Conservation (phyloP, 441 rosid genomes). For the Cnidoscolus chayamansa region DNA sequence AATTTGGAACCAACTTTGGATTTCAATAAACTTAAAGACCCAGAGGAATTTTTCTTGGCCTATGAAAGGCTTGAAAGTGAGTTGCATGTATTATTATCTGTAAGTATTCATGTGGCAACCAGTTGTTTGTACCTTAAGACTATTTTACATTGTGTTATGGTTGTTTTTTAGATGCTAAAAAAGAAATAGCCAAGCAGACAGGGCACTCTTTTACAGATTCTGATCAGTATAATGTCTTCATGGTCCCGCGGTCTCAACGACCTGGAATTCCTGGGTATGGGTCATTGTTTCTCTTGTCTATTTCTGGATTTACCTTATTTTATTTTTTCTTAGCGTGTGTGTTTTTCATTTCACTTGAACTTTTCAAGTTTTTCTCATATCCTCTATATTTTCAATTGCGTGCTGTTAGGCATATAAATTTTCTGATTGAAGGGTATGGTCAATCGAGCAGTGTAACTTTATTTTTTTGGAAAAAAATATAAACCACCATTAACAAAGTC, state of each 20-base stretch:
- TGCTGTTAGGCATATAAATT: too few species aligned
- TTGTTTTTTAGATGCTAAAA: slow-evolving; percentile 51
- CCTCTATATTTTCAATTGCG: too few species aligned
- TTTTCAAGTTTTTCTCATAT: too few species aligned
- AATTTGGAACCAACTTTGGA: slow-evolving; percentile 52
- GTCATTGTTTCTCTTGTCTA: slow-evolving; percentile 10
- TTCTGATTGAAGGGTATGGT: too few species aligned
- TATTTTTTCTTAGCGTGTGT: not conserved
- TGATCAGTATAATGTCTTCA: slow-evolving; percentile 32
- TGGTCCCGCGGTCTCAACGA: slow-evolving; percentile 47
- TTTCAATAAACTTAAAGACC: slow-evolving; percentile 50
- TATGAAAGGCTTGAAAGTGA: slow-evolving; percentile 62
- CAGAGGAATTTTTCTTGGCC: slow-evolving; percentile 66
- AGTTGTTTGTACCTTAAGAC: slow-evolving; percentile 2
- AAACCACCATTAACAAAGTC: too few species aligned
- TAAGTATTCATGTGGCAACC: not conserved
- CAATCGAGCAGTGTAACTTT: too few species aligned
- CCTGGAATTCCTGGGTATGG: slow-evolving; percentile 57
- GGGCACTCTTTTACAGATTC: slow-evolving; percentile 39
- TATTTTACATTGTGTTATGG: slow-evolving; percentile 13
- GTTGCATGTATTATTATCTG: slow-evolving; percentile 20
- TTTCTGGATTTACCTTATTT: not conserved
- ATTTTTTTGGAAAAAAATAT: too few species aligned
- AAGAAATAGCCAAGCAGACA: slow-evolving; percentile 67
- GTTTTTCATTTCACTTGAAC: too few species aligned